phyloP scores from a whole-genome alignment of 164 flowering plant genomes.

The Stephania yunnanensis region DNA sequence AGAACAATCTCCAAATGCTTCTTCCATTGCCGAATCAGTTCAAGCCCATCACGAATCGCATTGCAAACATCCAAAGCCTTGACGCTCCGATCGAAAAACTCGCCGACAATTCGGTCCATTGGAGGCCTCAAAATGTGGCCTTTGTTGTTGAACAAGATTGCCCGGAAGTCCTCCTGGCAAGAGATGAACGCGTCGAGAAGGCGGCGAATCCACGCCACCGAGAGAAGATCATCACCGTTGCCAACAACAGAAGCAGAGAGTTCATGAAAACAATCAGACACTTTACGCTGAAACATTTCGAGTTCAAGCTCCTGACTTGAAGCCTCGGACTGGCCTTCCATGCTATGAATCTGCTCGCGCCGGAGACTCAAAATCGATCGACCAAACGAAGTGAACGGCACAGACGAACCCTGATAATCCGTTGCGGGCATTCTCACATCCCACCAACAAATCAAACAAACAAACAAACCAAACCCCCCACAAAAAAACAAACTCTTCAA shows the following conservation, averaged over 20 bases:
- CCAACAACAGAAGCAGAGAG: slow-evolving; percentile 20
- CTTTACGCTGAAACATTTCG: slow-evolving; percentile 63
- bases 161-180: slow-evolving; percentile 77
- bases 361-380: slow-evolving; percentile 61
- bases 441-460: neutral
- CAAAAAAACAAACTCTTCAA: neutral
- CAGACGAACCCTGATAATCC: slow-evolving; percentile 53
- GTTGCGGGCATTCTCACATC: slow-evolving; percentile 60
- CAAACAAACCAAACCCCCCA: neutral
- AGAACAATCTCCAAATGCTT: slow-evolving; percentile 70
- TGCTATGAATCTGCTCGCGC: slow-evolving; percentile 64
- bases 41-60: slow-evolving; percentile 80
- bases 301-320: slow-evolving; percentile 39
- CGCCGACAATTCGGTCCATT: slow-evolving; percentile 48
- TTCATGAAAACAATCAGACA: slow-evolving; percentile 45
- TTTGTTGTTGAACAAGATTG: slow-evolving; percentile 38
- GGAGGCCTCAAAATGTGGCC: slow-evolving; percentile 33
- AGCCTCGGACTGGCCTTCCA: slow-evolving; percentile 37
- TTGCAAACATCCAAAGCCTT: slow-evolving; percentile 90
- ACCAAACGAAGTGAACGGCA: slow-evolving; percentile 35
- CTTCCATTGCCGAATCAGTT: slow-evolving; percentile 78
- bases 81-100: slow-evolving; percentile 68
- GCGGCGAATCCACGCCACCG: slow-evolving; percentile 61
- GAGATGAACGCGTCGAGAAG: slow-evolving; percentile 64
- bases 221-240: slow-evolving; percentile 45